Conservation (phyloP, 495 filamentous ascomycete species). For the Glutinoglossum americanum region DNA sequence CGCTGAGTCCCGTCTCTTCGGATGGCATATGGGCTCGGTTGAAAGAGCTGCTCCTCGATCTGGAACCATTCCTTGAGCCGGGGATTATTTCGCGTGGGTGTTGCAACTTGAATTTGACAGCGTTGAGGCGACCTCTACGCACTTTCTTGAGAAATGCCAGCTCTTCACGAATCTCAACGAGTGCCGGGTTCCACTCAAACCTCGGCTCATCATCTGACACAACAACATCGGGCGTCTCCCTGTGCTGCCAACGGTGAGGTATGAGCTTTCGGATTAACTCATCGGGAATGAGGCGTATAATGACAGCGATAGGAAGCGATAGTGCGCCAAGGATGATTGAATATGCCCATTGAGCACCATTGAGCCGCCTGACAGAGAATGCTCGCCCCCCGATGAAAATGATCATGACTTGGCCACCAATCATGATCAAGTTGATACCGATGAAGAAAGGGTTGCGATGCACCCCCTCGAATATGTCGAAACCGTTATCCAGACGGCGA, state of each 20-base stretch:
- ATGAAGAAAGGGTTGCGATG: constrained; percentile 64
- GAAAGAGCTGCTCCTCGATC: constrained; percentile 46
- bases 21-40: constrained; percentile 49
- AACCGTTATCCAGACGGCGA: constrained; percentile 68
- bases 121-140: constrained; percentile 68
- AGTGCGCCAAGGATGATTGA: constrained; percentile 49
- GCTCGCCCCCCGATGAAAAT: constrained; percentile 55
- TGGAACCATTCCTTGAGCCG: constrained; percentile 38
- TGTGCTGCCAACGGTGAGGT: constrained; percentile 3
- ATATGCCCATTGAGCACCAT: constrained; percentile 51
- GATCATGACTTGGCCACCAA: constrained; percentile 63
- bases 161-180: constrained; percentile 56
- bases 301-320: constrained; percentile 46
- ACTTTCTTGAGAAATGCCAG: constrained; percentile 46
- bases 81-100: constrained; percentile 57
- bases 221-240: constrained; percentile 23
- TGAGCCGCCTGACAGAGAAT: constrained; percentile 38
- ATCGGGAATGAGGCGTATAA: constrained; percentile 60
- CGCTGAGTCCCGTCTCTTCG: constrained; percentile 16
- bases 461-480: constrained; percentile 81
- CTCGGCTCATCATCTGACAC: constrained; percentile 19
- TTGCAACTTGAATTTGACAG: constrained; percentile 64
- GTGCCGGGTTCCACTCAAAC: constrained; percentile 32
- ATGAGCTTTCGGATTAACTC: constrained; percentile 32
- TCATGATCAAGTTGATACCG: constrained; percentile 58